phyloP scores from a whole-genome alignment of 805 yeast genomes.

The Wickerhamomyces rabaulensis region DNA sequence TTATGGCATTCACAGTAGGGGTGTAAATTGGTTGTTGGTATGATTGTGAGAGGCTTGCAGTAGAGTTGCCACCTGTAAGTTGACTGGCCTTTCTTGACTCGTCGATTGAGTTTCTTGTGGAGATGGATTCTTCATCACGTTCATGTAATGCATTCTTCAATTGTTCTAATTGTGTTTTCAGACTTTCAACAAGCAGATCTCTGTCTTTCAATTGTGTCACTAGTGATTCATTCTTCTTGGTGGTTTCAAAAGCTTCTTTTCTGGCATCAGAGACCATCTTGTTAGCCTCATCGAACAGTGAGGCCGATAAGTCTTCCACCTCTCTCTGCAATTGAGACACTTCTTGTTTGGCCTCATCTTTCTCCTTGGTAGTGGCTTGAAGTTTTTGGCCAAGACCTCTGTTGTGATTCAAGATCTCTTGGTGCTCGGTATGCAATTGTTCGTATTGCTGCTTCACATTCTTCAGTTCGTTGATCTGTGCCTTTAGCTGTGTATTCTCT shows the following conservation, averaged over 20 bases:
- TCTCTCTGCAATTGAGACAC: constrained; percentile 60
- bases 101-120: constrained; percentile 12
- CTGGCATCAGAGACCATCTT: constrained; percentile 79
- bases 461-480: constrained; percentile 17
- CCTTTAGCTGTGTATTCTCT: constrained; percentile 28
- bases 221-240: constrained; percentile 53
- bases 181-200: constrained; percentile 56
- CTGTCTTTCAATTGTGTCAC: constrained; percentile 56
- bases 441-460: constrained; percentile 23
- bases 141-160: constrained; percentile 56
- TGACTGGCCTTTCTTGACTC: background rate
- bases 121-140: constrained; percentile 29
- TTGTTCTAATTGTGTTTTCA: constrained; percentile 63
- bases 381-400: constrained; percentile 28
- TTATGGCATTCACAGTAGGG: constrained; percentile 35
- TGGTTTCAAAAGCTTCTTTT: constrained; percentile 54
- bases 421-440: constrained; percentile 27
- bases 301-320: constrained; percentile 73
- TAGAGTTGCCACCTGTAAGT: constrained; percentile 1
- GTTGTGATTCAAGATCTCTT: constrained; percentile 28
- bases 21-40: constrained; percentile 31
- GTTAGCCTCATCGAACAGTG: constrained; percentile 80
- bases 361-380: constrained; percentile 28
- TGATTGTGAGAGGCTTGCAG: constrained; percentile 5
- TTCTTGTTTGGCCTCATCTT: constrained; percentile 51